Conservation (phyloP, 1,284 basidiomycete genomes). For the Moesziomyces sp. region DNA sequence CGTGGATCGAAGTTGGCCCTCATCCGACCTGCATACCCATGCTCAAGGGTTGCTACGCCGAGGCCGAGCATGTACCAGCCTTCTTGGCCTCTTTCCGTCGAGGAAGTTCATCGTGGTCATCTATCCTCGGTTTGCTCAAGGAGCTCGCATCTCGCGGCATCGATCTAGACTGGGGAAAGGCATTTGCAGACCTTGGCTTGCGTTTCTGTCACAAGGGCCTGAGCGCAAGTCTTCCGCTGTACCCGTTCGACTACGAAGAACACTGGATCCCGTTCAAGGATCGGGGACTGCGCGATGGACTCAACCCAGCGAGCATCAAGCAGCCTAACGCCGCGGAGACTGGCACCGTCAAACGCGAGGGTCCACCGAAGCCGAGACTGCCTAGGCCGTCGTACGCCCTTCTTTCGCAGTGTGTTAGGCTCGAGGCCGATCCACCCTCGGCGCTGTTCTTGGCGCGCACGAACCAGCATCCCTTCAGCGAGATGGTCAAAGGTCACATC, state of each 20-base stretch:
- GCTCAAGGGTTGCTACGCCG: slow-evolving; percentile 42
- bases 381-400: slow-evolving; percentile 22
- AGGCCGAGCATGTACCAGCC: slow-evolving; percentile 5
- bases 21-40: slow-evolving; percentile 47
- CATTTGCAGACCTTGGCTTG: slow-evolving; percentile 26
- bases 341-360: neutral
- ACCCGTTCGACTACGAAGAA: slow-evolving; percentile 48
- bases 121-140: slow-evolving; percentile 22
- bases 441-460: slow-evolving; percentile 31
- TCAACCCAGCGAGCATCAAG: slow-evolving; percentile 1
- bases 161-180: slow-evolving; percentile 27
- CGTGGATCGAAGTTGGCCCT: slow-evolving; percentile 47
- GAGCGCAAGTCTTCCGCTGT: slow-evolving; percentile 27
- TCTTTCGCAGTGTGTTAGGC: slow-evolving; percentile 25
- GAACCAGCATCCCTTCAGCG: slow-evolving; percentile 34
- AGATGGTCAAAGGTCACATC: slow-evolving; percentile 47
- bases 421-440: slow-evolving; percentile 18
- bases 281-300: slow-evolving; percentile 44
- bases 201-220: slow-evolving; percentile 18
- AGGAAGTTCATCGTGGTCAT: slow-evolving; percentile 37
- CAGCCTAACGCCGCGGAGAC: neutral
- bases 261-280: slow-evolving; percentile 46
- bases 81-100: slow-evolving; percentile 37
- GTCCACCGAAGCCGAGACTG: neutral
- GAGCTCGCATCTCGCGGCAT: slow-evolving; percentile 29